These are phyloP conservation scores for Gentiana macrophylla DNA, from an alignment of 257 asterid species.

Conservation along the genomic window DNA sequence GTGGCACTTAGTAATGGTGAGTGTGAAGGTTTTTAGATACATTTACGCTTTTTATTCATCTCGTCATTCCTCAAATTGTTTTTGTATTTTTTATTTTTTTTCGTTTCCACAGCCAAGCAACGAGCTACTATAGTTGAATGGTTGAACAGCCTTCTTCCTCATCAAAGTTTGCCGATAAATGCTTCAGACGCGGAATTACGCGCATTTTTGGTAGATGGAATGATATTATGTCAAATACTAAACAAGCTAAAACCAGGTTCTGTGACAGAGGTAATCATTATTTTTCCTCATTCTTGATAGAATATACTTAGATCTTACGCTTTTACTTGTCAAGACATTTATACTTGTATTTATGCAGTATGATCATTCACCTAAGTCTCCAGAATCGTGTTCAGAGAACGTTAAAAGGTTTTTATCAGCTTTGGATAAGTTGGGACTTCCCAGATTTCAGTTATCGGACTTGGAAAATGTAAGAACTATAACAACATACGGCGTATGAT, in stretches of 20 bases:
- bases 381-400: conserved; percentile 27
- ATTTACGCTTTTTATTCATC: not conserved
- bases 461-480: conserved; percentile 48
- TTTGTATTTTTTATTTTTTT: conserved; percentile 2
- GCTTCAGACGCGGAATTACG: conserved; percentile 76
- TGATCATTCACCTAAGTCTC: conserved; percentile 24
- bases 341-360: conserved; percentile 14
- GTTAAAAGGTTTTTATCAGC: conserved; percentile 57
- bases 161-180: conserved; percentile 40
- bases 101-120: conserved; percentile 42
- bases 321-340: conserved; percentile 4
- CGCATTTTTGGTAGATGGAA: conserved; percentile 55
- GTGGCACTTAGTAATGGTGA: conserved; percentile 45
- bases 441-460: conserved; percentile 60
- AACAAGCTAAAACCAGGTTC: conserved; percentile 70
- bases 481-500: not conserved
- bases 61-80: not conserved
- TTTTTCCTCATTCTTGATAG: not conserved
- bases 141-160: conserved; percentile 58
- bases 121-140: conserved; percentile 54
- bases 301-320: not conserved
- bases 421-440: conserved; percentile 54
- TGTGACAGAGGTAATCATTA: conserved; percentile 42
- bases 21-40: conserved; percentile 8
- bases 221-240: conserved; percentile 48